phyloP scores from a whole-genome alignment of 2,329 filamentous ascomycete species.

The Ramularia collo-cygni region DNA sequence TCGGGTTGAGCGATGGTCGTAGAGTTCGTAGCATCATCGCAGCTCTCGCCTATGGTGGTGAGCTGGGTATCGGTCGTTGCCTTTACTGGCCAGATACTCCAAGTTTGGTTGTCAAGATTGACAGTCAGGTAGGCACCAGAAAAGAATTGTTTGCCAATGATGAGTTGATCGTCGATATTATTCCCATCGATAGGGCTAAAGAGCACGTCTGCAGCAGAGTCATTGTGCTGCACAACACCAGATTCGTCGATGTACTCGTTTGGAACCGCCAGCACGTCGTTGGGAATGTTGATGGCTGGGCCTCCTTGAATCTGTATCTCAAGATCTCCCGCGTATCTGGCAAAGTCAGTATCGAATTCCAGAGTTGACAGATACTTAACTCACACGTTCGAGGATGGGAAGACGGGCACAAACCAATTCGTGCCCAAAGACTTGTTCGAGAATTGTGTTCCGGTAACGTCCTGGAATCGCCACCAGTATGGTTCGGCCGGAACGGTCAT shows the following conservation, averaged over 20 bases:
- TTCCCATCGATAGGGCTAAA: constrained; percentile 2
- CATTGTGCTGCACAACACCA: constrained; percentile 6
- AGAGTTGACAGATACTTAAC: not conserved
- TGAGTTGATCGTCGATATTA: constrained; percentile 7
- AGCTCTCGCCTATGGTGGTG: constrained; percentile 6
- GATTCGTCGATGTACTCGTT: constrained; percentile 7
- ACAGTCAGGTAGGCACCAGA: constrained; percentile 13
- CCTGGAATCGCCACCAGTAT: constrained; percentile 8
- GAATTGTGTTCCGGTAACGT: constrained; percentile 2
- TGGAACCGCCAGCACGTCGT: constrained; percentile 10
- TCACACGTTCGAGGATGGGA: constrained; percentile 3
- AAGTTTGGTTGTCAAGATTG: constrained; percentile 9
- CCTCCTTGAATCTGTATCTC: constrained; percentile 4
- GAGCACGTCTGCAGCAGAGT: constrained; percentile 4
- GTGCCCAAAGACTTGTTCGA: constrained; percentile 5
- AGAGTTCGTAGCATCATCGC: constrained; percentile 5
- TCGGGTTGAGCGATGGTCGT: constrained; percentile 1
- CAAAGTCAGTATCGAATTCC: not conserved
- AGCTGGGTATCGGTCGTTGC: constrained; percentile 8
- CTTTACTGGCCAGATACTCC: constrained; percentile 11
- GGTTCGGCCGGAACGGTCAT: constrained; percentile 9
- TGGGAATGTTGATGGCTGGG: constrained; percentile 8
- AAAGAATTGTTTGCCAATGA: constrained; percentile 12
- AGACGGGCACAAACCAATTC: constrained; percentile 5
- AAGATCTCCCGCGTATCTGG: constrained; percentile 9